Base-by-base conservation (phyloP, 768 basidiomycete genomes). In the Epithele typhae region DNA sequence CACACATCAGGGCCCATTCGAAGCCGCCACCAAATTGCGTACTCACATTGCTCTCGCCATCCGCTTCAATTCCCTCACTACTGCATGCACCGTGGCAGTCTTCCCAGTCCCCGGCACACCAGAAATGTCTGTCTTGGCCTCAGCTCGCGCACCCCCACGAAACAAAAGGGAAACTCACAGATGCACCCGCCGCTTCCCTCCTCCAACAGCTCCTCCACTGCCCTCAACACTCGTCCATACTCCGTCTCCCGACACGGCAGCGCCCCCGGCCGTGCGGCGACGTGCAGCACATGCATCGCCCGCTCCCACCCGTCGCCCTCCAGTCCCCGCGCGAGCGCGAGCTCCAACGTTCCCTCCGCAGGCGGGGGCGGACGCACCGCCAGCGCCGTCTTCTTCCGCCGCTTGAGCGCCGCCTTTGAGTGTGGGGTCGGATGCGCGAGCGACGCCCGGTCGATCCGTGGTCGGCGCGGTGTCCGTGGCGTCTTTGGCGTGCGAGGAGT, bases 21-120 rank as follows among this genome's bases (percentile, higher is more conserved):
- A 18, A 25, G 25, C 37, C 22, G 44, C 14, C 22, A n/a, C n/a
- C 25, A 44, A 23, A 2, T 3, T 14, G 7, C 17, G 10, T 23
- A 69, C 82, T 23, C 53, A 92, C 91, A 53, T 80, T 82, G 45
- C 79, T 74, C 60, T 87, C 1, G 93, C 93, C 81, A 94, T 89
- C 32, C 84, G 75, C 60, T 91, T 93, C 10, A 98, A 73, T 61
- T 95, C 90, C 30, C 89, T 78, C 25, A 98, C 79, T 21, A 96
- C 86, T 1, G 87, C 88, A 57, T 97, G 94, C 0, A 98, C 93
- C 0, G 96, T 98, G 0, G 96, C 96, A 0, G 96, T 99, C 68
- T 98, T 99, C 8, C 96, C 95, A 2, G 95, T 98, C 6, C 96
- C 95, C n/a, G 95, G 96, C 6, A 97, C 92, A 8, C 96, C 95